These are phyloP conservation scores for Kwoniella botswanensis DNA, from an alignment of 768 basidiomycete species.

Conservation along the genomic window DNA sequence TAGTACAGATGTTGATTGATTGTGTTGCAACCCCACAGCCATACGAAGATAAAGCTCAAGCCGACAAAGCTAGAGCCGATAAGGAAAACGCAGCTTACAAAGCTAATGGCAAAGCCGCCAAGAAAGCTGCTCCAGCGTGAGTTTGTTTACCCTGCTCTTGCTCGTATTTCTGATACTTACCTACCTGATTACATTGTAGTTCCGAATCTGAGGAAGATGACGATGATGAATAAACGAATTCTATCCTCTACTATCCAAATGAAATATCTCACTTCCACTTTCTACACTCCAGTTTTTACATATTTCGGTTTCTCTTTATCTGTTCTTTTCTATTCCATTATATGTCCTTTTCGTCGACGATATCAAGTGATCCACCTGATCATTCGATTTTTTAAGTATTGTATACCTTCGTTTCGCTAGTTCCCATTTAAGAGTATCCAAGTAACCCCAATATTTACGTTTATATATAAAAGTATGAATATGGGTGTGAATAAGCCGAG, in stretches of 20 bases:
- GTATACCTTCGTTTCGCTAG: conserved; percentile 20
- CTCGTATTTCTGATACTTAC: not conserved
- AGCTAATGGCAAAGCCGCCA: conserved; percentile 27
- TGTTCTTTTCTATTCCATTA: not conserved
- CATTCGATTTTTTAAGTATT: not conserved
- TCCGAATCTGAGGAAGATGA: conserved; percentile 35
- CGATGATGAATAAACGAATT: conserved; percentile 21
- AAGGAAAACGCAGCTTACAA: conserved; percentile 65
- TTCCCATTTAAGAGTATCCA: conserved; percentile 3
- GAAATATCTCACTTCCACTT: not conserved
- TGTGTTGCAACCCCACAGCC: conserved; percentile 63
- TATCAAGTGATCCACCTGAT: no score
- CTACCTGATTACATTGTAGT: conserved; percentile 7
- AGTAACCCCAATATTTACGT: conserved; percentile 16
- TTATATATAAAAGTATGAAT: conserved; percentile 11
- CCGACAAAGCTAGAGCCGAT: conserved; percentile 86
- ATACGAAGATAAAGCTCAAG: conserved; percentile 81
- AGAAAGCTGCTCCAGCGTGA: conserved; percentile 35
- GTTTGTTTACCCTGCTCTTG: conserved; percentile 3
- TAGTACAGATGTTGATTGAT: conserved; percentile 11
- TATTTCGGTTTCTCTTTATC: conserved; percentile 3
- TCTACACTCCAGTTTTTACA: not conserved
- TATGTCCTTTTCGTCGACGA: not conserved
- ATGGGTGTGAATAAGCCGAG: conserved; percentile 12
- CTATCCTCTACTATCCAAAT: conserved; percentile 6